Evolutionary conservation across 2,329 filamentous ascomycete genomes (phyloP).

Genomic region (Cladophialophora immunda): DNA sequence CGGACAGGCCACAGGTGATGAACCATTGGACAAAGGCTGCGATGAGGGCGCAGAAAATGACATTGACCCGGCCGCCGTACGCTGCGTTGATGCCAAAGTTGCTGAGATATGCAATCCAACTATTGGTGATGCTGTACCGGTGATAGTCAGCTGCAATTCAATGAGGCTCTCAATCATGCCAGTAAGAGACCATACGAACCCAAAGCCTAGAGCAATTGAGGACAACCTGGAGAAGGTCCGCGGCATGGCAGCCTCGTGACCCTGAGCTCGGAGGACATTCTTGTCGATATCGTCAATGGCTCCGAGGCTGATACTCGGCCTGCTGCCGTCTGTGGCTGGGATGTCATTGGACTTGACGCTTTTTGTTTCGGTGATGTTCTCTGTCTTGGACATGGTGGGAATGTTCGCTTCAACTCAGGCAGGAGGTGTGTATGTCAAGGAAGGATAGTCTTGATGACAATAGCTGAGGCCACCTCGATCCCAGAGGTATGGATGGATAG

Average conservation of each 20-base stretch:
- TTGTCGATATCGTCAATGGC: background rate
- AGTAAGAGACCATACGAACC: background rate
- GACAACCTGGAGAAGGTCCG: slow-evolving; percentile 40
- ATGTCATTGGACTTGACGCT: background rate
- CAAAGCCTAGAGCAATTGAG: slow-evolving; percentile 42
- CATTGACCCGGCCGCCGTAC: slow-evolving; percentile 42
- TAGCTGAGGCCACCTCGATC: background rate
- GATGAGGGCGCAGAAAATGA: slow-evolving; percentile 41
- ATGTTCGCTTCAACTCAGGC: too few relatives aligned
- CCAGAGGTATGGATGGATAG: background rate
- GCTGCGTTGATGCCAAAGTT: slow-evolving; percentile 38
- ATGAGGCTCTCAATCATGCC: too few relatives aligned
- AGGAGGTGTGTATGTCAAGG: background rate
- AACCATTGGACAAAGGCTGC: slow-evolving; percentile 39
- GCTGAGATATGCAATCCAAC: slow-evolving; percentile 45
- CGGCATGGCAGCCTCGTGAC: slow-evolving; percentile 35
- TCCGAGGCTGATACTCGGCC: background rate
- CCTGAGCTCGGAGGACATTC: slow-evolving; percentile 30
- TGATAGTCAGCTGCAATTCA: too few relatives aligned
- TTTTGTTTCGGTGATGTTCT: background rate
- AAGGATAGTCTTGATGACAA: background rate
- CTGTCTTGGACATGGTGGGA: background rate
- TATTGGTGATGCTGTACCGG: too few relatives aligned
- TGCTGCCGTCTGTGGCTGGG: background rate
- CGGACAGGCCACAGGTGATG: slow-evolving; percentile 42